phyloP scores from a whole-genome alignment of 164 flowering plant genomes.

The Vitis vinifera region ASM3070453v1 NC_081812.1:3667001-3667500 shows the following conservation, averaged over 20 bases:
- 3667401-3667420: constrained; percentile 18
- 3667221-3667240: constrained; percentile 18
- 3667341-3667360: too few relatives aligned
- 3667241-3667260: constrained; percentile 23
- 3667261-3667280: constrained; percentile 23
- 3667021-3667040: constrained; percentile 30
- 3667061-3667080: constrained; percentile 34
- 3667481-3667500: constrained; percentile 35
- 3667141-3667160: constrained; percentile 25
- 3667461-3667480: constrained; percentile 39
- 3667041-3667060: constrained; percentile 21
- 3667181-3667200: constrained; percentile 31
- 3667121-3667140: constrained; percentile 26
- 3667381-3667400: not conserved
- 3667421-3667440: constrained; percentile 32
- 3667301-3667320: constrained; percentile 31
- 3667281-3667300: constrained; percentile 27
- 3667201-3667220: constrained; percentile 29
- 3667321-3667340: not conserved
- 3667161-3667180: constrained; percentile 30
- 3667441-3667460: constrained; percentile 37
- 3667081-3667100: constrained; percentile 27
- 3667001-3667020: constrained; percentile 38
- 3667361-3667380: too few relatives aligned
- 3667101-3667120: constrained; percentile 24